These are phyloP conservation scores for Flaveria bidentis DNA, from an alignment of 129 eudicot species.

Conservation along the genomic window DNA sequence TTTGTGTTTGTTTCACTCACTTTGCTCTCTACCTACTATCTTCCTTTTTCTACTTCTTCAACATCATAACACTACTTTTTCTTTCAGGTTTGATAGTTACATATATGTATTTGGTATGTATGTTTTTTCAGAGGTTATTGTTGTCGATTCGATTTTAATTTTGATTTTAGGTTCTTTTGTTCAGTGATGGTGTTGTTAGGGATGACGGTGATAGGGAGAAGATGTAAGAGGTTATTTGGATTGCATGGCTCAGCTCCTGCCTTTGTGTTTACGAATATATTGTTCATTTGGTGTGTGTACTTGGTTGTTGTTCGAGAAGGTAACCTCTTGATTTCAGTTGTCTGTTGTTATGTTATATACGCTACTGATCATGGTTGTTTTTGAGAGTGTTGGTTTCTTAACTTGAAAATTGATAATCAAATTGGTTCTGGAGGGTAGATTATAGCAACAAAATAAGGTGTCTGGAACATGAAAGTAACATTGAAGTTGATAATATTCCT, in stretches of 20 bases:
- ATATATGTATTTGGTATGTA: constrained; percentile 9
- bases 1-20: constrained; percentile 49
- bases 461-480: too few species aligned
- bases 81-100: constrained; percentile 44
- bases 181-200: constrained; percentile 47
- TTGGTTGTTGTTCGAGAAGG: constrained; percentile 53
- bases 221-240: constrained; percentile 42
- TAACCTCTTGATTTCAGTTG: constrained; percentile 9
- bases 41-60: constrained; percentile 36
- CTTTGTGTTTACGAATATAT: constrained; percentile 49
- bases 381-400: constrained; percentile 2
- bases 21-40: constrained; percentile 43
- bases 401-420: constrained; percentile 2
- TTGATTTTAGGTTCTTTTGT: constrained; percentile 6
- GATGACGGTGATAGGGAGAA: constrained; percentile 46
- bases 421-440: background rate
- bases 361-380: background rate
- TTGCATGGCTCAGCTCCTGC: constrained; percentile 63
- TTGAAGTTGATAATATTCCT: background rate
- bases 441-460: too few species aligned
- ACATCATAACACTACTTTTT: constrained; percentile 37
- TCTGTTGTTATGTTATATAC: background rate
- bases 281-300: constrained; percentile 59
- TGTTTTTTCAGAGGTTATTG: background rate
- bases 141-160: background rate